Percentiles rank a stretch among this genome's conserved stretches.
Conservation (phyloP, 2,329 filamentous ascomycete genomes). For the Dactylella cylindrospora region DNA sequence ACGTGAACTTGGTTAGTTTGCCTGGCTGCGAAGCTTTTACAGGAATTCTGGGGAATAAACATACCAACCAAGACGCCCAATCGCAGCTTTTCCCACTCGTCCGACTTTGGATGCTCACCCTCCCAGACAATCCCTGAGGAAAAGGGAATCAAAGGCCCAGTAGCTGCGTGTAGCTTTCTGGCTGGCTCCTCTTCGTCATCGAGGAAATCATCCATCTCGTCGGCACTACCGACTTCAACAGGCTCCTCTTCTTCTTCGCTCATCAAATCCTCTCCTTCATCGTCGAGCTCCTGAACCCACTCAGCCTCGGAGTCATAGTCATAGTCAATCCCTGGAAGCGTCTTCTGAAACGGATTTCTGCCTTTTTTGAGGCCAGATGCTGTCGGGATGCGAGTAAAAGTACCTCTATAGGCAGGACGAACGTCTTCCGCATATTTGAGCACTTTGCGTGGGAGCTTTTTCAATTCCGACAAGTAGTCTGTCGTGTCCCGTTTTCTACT, state of each 20-base stretch:
- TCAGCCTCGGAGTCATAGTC: slow-evolving; percentile 85
- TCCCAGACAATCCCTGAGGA: slow-evolving; percentile 78
- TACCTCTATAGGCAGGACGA: slow-evolving; percentile 71
- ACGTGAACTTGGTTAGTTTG: slow-evolving; percentile 1
- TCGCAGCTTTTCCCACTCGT: slow-evolving; percentile 62
- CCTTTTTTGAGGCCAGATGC: slow-evolving; percentile 55
- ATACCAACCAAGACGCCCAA: slow-evolving; percentile 75
- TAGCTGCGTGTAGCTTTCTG: slow-evolving; percentile 65
- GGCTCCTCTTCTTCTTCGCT: slow-evolving; percentile 67
- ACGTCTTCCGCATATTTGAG: slow-evolving; percentile 66
- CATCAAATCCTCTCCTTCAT: slow-evolving; percentile 66
- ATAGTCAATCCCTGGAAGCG: slow-evolving; percentile 68
- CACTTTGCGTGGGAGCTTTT: slow-evolving; percentile 64
- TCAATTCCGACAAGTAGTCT: slow-evolving; percentile 54
- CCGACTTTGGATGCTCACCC: slow-evolving; percentile 57
- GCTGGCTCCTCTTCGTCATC: slow-evolving; percentile 77
- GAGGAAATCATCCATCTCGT: slow-evolving; percentile 85
- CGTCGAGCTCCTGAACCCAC: slow-evolving; percentile 73
- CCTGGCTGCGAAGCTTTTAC: not conserved
- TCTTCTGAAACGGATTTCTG: slow-evolving; percentile 59
- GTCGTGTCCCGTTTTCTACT: slow-evolving; percentile 39
- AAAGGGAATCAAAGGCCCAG: slow-evolving; percentile 69
- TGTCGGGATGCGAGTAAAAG: slow-evolving; percentile 63
- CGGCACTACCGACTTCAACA: slow-evolving; percentile 66
- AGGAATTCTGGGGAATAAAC: slow-evolving; percentile 48